Evolutionary conservation across 306 rosid species (phyloP).

Genomic region (Fagus crenata): DNA sequence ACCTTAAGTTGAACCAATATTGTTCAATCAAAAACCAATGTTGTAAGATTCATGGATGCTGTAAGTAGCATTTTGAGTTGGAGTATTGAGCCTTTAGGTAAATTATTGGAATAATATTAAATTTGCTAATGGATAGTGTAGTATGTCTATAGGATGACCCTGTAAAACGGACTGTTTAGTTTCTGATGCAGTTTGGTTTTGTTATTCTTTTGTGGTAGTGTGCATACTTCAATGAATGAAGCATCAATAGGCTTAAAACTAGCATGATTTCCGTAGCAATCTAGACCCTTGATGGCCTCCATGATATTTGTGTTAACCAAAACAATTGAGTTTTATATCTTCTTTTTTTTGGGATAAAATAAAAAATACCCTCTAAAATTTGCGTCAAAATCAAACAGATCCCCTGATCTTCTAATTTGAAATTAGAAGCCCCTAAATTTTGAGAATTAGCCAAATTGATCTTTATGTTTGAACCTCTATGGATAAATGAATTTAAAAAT

Average conservation of each 20-base stretch:
- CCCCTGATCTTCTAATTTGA: no score
- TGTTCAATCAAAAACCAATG: background rate
- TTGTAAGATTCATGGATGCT: background rate
- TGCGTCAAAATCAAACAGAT: no score
- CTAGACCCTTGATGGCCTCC: background rate
- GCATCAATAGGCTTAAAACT: background rate
- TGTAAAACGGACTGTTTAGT: slow-evolving; percentile 1
- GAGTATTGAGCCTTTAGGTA: background rate
- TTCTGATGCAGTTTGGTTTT: background rate
- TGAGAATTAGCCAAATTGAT: no score
- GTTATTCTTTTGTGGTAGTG: background rate
- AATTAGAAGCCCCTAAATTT: no score
- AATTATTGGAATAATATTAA: background rate
- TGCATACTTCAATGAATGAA: background rate
- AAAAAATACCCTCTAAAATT: no score
- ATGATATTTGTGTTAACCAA: background rate
- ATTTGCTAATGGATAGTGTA: background rate
- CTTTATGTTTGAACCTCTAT: no score
- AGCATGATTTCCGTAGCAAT: background rate
- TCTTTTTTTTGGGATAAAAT: background rate
- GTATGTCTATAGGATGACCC: background rate
- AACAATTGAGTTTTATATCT: background rate
- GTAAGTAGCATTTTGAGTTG: background rate
- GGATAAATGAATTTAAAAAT: no score
- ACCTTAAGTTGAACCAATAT: background rate